Evolutionary conservation across 202 grass and related monocot genomes (phyloP).

Genomic region (Panicum virgatum): DNA sequence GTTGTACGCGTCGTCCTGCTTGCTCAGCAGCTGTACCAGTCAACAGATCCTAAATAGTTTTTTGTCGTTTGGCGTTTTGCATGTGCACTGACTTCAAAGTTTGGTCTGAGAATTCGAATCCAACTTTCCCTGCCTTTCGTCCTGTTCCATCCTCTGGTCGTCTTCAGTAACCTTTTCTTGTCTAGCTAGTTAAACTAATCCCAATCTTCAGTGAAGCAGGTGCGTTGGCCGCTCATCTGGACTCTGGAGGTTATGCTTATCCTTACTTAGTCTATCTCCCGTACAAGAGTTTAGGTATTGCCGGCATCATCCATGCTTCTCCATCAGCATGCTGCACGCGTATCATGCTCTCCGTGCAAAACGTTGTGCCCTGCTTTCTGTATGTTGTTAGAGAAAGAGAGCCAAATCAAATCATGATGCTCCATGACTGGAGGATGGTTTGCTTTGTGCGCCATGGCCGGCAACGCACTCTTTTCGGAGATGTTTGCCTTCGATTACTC

Average conservation of each 20-base stretch:
- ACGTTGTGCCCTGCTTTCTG: not conserved
- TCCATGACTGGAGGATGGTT: not conserved
- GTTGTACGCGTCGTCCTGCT: not conserved
- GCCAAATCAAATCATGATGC: not conserved
- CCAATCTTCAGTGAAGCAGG: not conserved
- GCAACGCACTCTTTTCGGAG: not conserved
- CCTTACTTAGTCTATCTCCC: not conserved
- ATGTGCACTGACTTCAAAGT: not conserved
- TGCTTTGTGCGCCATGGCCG: not conserved
- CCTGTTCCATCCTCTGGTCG: not conserved
- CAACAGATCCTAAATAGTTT: not conserved
- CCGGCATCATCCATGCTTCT: not conserved
- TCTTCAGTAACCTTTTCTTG: not conserved
- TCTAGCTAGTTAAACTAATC: not conserved
- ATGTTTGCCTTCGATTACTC: not conserved
- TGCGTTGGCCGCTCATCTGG: not conserved
- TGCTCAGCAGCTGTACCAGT: not conserved
- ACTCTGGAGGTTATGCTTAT: not conserved
- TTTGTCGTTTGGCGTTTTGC: not conserved
- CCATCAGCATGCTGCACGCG: not conserved
- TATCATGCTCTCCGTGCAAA: not conserved
- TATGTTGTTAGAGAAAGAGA: not conserved
- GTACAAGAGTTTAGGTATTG: not conserved
- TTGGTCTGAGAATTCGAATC: slow-evolving; percentile 2
- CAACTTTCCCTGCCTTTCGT: not conserved